Percentiles rank a stretch among this genome's conserved stretches.
phyloP scores from a whole-genome alignment of 1,284 basidiomycete species.

The Rhizoctonia solani region DNA sequence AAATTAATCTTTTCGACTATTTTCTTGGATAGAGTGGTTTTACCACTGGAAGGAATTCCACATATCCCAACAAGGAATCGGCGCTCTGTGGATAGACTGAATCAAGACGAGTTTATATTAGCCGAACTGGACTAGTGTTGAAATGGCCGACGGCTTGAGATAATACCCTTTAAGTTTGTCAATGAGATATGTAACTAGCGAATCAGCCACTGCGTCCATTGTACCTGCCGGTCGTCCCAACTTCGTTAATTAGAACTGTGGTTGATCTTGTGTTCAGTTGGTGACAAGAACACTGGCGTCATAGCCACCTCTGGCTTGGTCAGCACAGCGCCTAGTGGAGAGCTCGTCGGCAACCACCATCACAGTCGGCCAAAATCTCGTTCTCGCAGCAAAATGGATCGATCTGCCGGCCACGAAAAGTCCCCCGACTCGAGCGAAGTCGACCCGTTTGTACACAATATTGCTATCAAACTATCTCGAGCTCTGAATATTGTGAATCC shows the following conservation, averaged over 20 bases:
- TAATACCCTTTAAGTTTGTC: conserved; percentile 24
- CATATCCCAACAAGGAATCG: conserved; percentile 76
- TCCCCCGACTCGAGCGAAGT: conserved; percentile 29
- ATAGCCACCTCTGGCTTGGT: neutral
- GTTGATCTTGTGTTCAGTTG: too few species aligned
- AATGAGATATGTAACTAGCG: conserved; percentile 9
- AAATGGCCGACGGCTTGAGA: neutral
- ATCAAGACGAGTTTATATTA: neutral
- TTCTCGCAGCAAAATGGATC: conserved; percentile 9
- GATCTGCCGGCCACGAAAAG: neutral
- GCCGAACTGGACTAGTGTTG: too few species aligned
- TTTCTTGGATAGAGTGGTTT: conserved; percentile 68
- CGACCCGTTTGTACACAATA: conserved; percentile 70
- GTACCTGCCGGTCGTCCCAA: too few species aligned
- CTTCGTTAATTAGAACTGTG: too few species aligned
- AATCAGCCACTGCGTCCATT: conserved; percentile 23
- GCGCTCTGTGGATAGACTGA: conserved; percentile 52
- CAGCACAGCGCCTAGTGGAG: neutral
- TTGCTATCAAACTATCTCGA: conserved; percentile 80
- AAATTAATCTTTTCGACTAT: conserved; percentile 58
- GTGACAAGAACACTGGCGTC: neutral
- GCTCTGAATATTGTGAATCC: conserved; percentile 79
- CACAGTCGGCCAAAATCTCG: neutral
- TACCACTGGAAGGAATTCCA: conserved; percentile 84
- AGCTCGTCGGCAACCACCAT: conserved; percentile 4